Evolutionary conservation across 306 rosid genomes (phyloP), one percentile per base, ranked within the genome.

Genomic region (Cotoneaster glaucophyllus): DNA sequence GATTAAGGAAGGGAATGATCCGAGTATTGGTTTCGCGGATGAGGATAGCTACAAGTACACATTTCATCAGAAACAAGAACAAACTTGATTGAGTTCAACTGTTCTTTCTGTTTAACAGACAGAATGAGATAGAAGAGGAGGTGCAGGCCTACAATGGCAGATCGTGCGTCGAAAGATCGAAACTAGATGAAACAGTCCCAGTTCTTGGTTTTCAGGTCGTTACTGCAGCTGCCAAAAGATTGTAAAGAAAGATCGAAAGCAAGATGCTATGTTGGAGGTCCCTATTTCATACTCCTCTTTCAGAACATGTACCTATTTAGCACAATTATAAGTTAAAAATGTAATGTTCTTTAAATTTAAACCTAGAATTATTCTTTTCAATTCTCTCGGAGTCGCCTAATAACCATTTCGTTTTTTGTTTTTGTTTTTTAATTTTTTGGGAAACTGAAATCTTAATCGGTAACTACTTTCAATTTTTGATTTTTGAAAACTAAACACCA

Each of bases 1-100:
- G 18, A 82, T 79, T 6, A 87, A 83, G 70, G 92, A 83, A 7
- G 97, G 97, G 22, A 79, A 74, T 39, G 93, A 95, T 89, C 92
- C 96, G 32, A 79, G 98, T 76, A 11, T 88, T 71, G 97, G 96
- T 70, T 94, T 94, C 82, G 96, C 96, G 21, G 96, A 90, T 64
- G 91, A 77, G 68, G 92, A 94, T 70, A 85, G 87, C 80, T 94
- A 88, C 26, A 94, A 92, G 90, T 94, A 81, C 22, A 90, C 97
- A 74, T 94, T 94, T 85, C 73, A 89, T 6, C 66, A 69, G 50
- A 58, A 61, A 15, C 39, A 37, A 67, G 69, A 75, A 79, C 63
- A 52, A 45, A 24, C 37, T 66, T 77, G 37, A 13, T 67, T 67
- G 3, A 3, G 14, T 80, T 65, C 24, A 52, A 74, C 65, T 52